Evolutionary conservation across 176 grass and related monocot genomes (phyloP).

Genomic region (Zea luxurians): DNA sequence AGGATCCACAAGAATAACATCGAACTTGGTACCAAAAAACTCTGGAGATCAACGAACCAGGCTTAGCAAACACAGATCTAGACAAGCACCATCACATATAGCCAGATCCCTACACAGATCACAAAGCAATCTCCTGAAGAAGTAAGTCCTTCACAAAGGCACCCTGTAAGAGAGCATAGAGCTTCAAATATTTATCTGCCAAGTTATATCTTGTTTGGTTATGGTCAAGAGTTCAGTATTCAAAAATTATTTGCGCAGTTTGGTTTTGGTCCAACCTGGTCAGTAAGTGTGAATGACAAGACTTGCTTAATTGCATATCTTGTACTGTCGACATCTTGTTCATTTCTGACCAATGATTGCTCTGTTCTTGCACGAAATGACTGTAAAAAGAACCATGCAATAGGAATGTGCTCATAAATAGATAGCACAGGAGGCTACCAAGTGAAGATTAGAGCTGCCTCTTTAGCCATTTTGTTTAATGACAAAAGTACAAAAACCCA

Average conservation of each 20-base stretch:
- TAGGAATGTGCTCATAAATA: slow-evolving; percentile 22
- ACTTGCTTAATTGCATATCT: slow-evolving; percentile 76
- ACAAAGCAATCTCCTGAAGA: slow-evolving; percentile 89
- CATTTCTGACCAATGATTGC: slow-evolving; percentile 52
- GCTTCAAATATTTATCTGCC: slow-evolving; percentile 28
- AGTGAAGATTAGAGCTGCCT: background rate
- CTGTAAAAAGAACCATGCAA: slow-evolving; percentile 44
- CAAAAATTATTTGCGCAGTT: slow-evolving; percentile 25
- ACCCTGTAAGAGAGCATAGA: slow-evolving; percentile 67
- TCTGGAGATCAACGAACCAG: too few relatives aligned
- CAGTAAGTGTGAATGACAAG: slow-evolving; percentile 81
- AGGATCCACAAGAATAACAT: too few relatives aligned
- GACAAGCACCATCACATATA: too few relatives aligned
- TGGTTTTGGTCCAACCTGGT: slow-evolving; percentile 55
- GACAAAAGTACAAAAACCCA: too few relatives aligned
- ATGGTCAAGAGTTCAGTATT: slow-evolving; percentile 17
- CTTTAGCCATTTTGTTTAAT: too few relatives aligned
- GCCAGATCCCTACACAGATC: too few relatives aligned
- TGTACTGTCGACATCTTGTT: slow-evolving; percentile 52
- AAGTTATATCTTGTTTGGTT: slow-evolving; percentile 23
- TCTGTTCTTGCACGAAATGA: slow-evolving; percentile 88
- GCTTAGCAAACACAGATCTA: too few relatives aligned
- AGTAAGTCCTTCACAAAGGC: slow-evolving; percentile 97
- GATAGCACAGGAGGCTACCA: background rate
- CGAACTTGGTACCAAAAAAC: too few relatives aligned